Percentiles rank a stretch among this genome's conserved stretches.
phyloP scores from a whole-genome alignment of 805 yeast species.

The Candida andamanensis region DNA sequence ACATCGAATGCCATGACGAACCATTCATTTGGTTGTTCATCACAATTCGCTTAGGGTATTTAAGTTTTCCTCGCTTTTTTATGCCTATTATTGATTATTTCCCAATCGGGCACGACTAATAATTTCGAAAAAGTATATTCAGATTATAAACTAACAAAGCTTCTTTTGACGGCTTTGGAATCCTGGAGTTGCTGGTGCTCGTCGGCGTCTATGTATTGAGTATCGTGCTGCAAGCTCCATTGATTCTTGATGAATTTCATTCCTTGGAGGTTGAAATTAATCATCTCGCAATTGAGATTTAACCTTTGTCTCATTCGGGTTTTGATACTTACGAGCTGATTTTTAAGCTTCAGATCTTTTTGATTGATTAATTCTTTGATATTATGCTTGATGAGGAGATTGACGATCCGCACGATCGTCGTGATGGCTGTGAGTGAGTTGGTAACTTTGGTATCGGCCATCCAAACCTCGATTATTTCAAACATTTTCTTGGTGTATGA shows the following conservation, averaged over 20 bases:
- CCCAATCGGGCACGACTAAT: no score
- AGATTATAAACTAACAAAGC: slow-evolving; percentile 50
- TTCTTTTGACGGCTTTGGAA: slow-evolving; percentile 63
- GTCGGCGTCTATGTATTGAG: slow-evolving; percentile 66
- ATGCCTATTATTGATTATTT: no score
- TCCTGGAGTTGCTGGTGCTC: slow-evolving; percentile 52
- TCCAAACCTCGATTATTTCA: slow-evolving; percentile 72
- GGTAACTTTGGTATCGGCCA: slow-evolving; percentile 28
- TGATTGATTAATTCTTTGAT: slow-evolving; percentile 74
- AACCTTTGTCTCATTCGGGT: slow-evolving; percentile 55
- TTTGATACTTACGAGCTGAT: slow-evolving; percentile 61
- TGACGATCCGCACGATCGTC: slow-evolving; percentile 67
- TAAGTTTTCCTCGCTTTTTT: neutral
- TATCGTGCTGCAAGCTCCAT: slow-evolving; percentile 73
- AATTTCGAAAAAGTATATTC: no score
- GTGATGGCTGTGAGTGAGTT: slow-evolving; percentile 50
- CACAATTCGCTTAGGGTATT: neutral
- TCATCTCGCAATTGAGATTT: slow-evolving; percentile 44
- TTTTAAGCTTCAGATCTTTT: slow-evolving; percentile 57
- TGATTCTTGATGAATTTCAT: slow-evolving; percentile 65
- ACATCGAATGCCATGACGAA: slow-evolving; percentile 22
- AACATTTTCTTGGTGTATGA: slow-evolving; percentile 71
- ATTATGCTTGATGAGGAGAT: slow-evolving; percentile 68
- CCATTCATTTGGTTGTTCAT: slow-evolving; percentile 2
- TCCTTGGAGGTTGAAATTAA: slow-evolving; percentile 86